Percentiles rank a stretch among this genome's conserved stretches.
These are phyloP conservation scores for Dothiorella sarmentorum DNA, from an alignment of 2,329 filamentous ascomycete species.

Conservation along the genomic window DNA sequence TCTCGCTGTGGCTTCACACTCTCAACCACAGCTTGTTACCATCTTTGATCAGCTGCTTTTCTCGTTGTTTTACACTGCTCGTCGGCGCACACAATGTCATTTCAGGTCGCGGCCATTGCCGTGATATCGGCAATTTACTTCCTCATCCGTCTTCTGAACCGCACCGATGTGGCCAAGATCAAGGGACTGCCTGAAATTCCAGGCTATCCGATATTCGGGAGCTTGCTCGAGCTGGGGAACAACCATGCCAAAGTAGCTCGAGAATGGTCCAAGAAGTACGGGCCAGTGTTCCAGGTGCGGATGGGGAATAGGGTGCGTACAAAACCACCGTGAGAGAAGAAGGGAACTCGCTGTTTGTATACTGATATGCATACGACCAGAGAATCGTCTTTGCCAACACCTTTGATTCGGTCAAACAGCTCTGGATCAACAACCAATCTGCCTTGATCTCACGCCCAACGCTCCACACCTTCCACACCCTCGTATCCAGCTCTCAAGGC, in stretches of 20 bases:
- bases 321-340: no score
- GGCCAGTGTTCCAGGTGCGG: conserved; percentile 49
- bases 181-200: conserved; percentile 48
- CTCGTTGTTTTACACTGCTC: background rate
- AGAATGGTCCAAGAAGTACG: conserved; percentile 47
- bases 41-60: background rate
- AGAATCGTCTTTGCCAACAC: conserved; percentile 75
- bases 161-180: conserved; percentile 48
- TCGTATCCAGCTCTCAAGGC: conserved; percentile 72
- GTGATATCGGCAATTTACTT: conserved; percentile 41
- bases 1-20: background rate
- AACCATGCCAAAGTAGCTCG: conserved; percentile 47
- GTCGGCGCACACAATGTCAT: conserved; percentile 30
- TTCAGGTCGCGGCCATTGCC: conserved; percentile 42
- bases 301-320: conserved; percentile 61
- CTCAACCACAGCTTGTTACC: background rate
- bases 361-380: conserved; percentile 38
- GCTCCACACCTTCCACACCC: conserved; percentile 77
- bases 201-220: conserved; percentile 47
- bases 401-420: conserved; percentile 67
- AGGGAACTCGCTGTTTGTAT: no score
- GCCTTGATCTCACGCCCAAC: conserved; percentile 73
- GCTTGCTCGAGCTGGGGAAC: conserved; percentile 44
- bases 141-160: conserved; percentile 41
- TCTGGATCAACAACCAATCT: conserved; percentile 78